phyloP scores from a whole-genome alignment of 1,139 yeast species.

The Diutina pseudorugosa region DNA sequence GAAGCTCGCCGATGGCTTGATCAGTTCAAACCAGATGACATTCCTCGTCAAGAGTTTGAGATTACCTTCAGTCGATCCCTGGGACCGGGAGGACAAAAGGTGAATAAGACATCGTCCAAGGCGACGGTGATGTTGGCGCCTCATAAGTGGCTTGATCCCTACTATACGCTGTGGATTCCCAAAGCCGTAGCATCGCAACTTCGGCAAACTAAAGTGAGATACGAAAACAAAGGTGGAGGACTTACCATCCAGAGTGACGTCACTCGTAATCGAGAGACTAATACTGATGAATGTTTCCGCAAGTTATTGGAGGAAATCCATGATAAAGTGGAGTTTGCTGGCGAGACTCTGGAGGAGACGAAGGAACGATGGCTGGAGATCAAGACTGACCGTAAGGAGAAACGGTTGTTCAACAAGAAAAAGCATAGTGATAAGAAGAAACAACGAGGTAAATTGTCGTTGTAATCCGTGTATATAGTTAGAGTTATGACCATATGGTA shows the following conservation, averaged over 20 bases:
- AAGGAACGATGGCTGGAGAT: slow-evolving; percentile 44
- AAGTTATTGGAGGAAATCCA: slow-evolving; percentile 47
- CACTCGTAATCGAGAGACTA: slow-evolving; percentile 46
- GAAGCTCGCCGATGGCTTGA: slow-evolving; percentile 36
- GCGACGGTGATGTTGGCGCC: slow-evolving; percentile 50
- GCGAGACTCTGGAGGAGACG: slow-evolving; percentile 38
- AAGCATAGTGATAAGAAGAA: slow-evolving; percentile 43
- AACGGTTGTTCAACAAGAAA: slow-evolving; percentile 40
- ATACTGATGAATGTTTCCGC: slow-evolving; percentile 45
- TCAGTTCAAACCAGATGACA: slow-evolving; percentile 15
- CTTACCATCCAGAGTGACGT: slow-evolving; percentile 52
- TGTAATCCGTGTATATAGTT: neutral
- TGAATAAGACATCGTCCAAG: slow-evolving; percentile 72
- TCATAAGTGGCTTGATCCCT: slow-evolving; percentile 35
- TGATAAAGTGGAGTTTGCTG: slow-evolving; percentile 32
- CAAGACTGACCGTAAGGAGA: slow-evolving; percentile 31
- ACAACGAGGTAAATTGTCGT: slow-evolving; percentile 26
- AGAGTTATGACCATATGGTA: too few relatives aligned
- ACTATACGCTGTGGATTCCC: slow-evolving; percentile 51
- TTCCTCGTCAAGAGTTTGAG: slow-evolving; percentile 42
- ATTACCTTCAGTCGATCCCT: slow-evolving; percentile 60
- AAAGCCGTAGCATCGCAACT: slow-evolving; percentile 34
- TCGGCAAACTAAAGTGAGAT: slow-evolving; percentile 28
- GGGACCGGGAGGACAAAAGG: slow-evolving; percentile 96
- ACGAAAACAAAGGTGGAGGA: slow-evolving; percentile 45